Evolutionary conservation across 2,329 filamentous ascomycete species (phyloP), one percentile per base, ranked within the genome.

Genomic region (Hawksworthiomyces lignivorus): DNA sequence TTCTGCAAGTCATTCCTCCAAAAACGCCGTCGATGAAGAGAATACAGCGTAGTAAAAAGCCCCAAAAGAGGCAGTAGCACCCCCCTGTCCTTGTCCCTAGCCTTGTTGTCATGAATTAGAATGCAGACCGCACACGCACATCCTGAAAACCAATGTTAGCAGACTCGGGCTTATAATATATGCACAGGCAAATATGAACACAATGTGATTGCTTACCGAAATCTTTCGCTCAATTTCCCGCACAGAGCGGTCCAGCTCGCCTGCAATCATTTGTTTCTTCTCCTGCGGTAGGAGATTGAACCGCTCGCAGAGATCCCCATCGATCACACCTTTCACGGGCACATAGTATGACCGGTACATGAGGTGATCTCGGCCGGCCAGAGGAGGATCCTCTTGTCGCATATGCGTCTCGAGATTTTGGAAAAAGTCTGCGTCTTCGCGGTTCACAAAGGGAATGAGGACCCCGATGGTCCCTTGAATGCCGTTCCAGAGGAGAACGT

Each of bases 401-500:
- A 99, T 73, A 56, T 94, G 86, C 57, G 84, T 81, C 65, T 98
- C 92, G 19, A 98, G 72, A 47, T 79, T 87, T 61, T 96, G 89
- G 76, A 98, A 98, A 66, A 98, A 97, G 61, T 97, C 92, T 37
- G 94, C 86, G 55, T 97, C 90, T 57, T 97, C 89, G 28, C 94
- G 84, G 48, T 82, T 84, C 35, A 88, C 70, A 58, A 99, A 97
- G 0, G 94, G 92, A 35, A 98, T 84, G 36, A 98, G 73, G 40
- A 95, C 87, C 36, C 90, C 92, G 29, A 99, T 78, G 0, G 92
- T 97, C 36, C 92, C 94, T 63, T 96, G 90, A 15, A 98, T 70
- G 17, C 94, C 94, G 50, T 84, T 85, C 92, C 92, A 98, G 39
- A 98, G 73, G 2, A 98, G 68, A 30, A 97, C 79, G 49, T 96